phyloP scores from a whole-genome alignment of 768 basidiomycete species.

The Sarcodon sp. region DNA sequence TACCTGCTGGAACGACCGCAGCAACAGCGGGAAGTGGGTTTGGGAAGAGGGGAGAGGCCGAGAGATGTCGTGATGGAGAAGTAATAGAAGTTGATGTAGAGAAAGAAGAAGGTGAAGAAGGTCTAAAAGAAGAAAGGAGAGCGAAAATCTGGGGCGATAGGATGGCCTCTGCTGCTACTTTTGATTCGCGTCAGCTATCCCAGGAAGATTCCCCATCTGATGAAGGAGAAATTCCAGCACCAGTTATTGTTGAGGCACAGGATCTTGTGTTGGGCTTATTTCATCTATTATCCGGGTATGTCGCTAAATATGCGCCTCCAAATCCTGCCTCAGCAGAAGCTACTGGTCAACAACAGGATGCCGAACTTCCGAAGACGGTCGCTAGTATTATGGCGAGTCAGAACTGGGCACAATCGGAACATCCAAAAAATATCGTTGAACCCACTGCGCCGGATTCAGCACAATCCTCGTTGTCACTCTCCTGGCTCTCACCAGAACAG shows the following conservation, averaged over 20 bases:
- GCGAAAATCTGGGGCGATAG: slow-evolving; percentile 35
- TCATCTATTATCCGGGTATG: slow-evolving; percentile 6
- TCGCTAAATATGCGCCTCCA: slow-evolving; percentile 3
- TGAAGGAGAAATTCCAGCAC: slow-evolving; percentile 9
- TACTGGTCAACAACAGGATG: no score
- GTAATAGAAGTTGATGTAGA: slow-evolving; percentile 45
- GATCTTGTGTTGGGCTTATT: slow-evolving; percentile 6
- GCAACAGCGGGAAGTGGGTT: slow-evolving; percentile 2
- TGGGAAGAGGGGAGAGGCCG: slow-evolving; percentile 14
- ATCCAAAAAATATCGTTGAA: not conserved
- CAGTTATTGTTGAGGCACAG: slow-evolving; percentile 7
- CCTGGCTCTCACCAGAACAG: slow-evolving; percentile 66
- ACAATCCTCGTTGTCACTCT: slow-evolving; percentile 39
- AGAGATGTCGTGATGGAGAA: slow-evolving; percentile 24
- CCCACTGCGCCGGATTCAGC: not conserved
- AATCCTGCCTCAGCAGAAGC: no score
- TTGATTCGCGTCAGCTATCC: not conserved
- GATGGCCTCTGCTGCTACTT: slow-evolving; percentile 1
- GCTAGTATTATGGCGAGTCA: slow-evolving; percentile 50
- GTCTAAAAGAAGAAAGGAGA: slow-evolving; percentile 52
- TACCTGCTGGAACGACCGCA: not conserved
- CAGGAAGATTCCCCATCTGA: slow-evolving; percentile 1
- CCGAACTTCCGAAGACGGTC: slow-evolving; percentile 31
- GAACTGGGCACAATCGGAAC: not conserved
- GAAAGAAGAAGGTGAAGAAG: slow-evolving; percentile 27